phyloP scores from a whole-genome alignment of 2,329 filamentous ascomycete species.

The Penicillium sp. region DNA sequence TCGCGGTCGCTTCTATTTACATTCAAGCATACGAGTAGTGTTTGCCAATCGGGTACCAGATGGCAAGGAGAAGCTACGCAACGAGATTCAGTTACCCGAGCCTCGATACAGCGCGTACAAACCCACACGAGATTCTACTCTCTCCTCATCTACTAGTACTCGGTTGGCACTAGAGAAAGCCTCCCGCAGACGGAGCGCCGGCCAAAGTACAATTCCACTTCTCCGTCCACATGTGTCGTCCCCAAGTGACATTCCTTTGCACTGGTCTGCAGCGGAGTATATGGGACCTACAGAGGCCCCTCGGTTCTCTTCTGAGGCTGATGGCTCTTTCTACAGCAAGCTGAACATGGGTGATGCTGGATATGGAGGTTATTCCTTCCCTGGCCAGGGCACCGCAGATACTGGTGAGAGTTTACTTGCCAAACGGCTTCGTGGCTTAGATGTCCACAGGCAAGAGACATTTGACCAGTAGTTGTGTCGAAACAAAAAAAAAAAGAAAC shows the following conservation, averaged over 20 bases:
- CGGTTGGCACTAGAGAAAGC: slow-evolving; percentile 60
- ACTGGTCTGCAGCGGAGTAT: slow-evolving; percentile 10
- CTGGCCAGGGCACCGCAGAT: slow-evolving; percentile 41
- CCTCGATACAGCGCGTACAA: slow-evolving; percentile 85
- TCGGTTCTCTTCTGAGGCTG: slow-evolving; percentile 26
- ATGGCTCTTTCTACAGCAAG: slow-evolving; percentile 59
- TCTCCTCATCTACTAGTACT: slow-evolving; percentile 43
- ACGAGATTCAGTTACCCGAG: slow-evolving; percentile 85
- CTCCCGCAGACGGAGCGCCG: slow-evolving; percentile 57
- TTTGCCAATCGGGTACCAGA: slow-evolving; percentile 96
- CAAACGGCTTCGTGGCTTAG: slow-evolving; percentile 63
- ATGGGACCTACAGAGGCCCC: slow-evolving; percentile 15
- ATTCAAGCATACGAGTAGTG: slow-evolving; percentile 88
- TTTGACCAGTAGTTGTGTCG: slow-evolving; percentile 14
- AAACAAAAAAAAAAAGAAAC: no score
- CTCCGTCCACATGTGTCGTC: slow-evolving; percentile 13
- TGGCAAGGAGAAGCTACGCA: slow-evolving; percentile 85
- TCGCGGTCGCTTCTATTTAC: slow-evolving; percentile 80
- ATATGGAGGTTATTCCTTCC: slow-evolving; percentile 58
- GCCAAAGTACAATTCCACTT: slow-evolving; percentile 31
- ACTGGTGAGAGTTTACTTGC: slow-evolving; percentile 66
- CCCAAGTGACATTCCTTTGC: slow-evolving; percentile 10
- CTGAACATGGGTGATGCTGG: slow-evolving; percentile 63
- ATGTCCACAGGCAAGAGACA: slow-evolving; percentile 41
- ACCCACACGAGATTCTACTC: slow-evolving; percentile 50